These are phyloP conservation scores for Neurospora discreta DNA, from an alignment of 495 filamentous ascomycete genomes.

Conservation along the genomic window DNA sequence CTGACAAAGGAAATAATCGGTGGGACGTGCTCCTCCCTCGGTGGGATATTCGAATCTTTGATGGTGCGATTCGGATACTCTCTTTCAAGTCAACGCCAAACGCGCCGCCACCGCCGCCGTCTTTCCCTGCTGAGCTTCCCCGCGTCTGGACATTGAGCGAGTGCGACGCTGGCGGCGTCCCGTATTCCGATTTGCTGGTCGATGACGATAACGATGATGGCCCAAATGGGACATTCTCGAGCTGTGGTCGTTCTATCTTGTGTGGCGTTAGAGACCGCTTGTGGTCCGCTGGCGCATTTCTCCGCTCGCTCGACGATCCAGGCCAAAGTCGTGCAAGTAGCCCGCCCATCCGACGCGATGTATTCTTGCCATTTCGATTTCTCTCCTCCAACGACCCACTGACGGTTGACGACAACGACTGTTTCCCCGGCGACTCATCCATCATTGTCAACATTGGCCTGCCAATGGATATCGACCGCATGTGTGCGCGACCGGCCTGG, in stretches of 20 bases:
- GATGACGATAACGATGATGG: neutral
- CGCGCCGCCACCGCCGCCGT: neutral
- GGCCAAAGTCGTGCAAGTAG: neutral
- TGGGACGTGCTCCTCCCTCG: conserved; percentile 15
- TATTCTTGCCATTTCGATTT: neutral
- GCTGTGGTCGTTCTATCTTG: neutral
- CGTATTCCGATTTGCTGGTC: neutral
- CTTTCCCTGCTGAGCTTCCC: neutral
- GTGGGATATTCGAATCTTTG: conserved; percentile 20
- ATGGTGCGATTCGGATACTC: conserved; percentile 15
- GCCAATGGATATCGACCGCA: neutral
- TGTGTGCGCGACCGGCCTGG: neutral
- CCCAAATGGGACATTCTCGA: neutral
- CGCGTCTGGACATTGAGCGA: neutral
- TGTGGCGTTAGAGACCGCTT: neutral
- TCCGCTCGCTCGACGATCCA: neutral
- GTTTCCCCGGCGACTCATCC: neutral
- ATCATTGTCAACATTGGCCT: neutral
- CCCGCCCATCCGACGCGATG: neutral
- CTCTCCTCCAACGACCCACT: neutral
- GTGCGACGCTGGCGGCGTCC: neutral
- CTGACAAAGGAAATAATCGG: conserved; percentile 12
- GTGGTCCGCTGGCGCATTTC: neutral
- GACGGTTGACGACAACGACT: neutral
- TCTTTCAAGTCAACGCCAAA: conserved; percentile 18